Conservation (phyloP, 306 rosid species). For the Vigna radiata region DNA sequence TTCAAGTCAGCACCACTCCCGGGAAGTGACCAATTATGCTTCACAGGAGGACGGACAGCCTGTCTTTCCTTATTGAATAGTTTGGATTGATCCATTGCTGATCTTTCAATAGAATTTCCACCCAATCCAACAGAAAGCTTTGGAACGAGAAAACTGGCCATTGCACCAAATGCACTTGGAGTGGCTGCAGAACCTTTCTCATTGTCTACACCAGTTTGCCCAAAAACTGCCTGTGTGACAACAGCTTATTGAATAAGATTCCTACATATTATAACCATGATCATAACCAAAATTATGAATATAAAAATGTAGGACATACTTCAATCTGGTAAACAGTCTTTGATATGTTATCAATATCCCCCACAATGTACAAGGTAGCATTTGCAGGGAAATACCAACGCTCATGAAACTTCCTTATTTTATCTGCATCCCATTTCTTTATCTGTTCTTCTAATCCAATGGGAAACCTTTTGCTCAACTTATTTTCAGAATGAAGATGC, state of each 20-base stretch:
- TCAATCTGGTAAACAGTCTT: conserved; percentile 85
- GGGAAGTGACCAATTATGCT: conserved; percentile 96
- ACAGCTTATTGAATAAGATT: conserved; percentile 42
- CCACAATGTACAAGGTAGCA: conserved; percentile 95
- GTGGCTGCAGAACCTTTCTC: conserved; percentile 71
- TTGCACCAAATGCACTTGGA: conserved; percentile 93
- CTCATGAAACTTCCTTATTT: conserved; percentile 97
- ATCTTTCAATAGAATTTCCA: conserved; percentile 78
- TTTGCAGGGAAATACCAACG: conserved; percentile 99
- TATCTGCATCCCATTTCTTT: conserved; percentile 97
- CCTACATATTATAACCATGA: conserved; percentile 34
- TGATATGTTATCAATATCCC: conserved; percentile 86
- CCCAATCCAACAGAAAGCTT: conserved; percentile 85
- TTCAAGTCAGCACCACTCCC: conserved; percentile 62
- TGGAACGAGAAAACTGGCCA: conserved; percentile 98
- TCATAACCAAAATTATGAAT: conserved; percentile 29
- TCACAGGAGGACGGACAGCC: conserved; percentile 91
- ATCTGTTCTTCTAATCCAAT: conserved; percentile 98
- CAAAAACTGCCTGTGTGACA: conserved; percentile 81
- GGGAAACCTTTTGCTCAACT: conserved; percentile 98
- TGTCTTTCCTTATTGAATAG: conserved; percentile 77
- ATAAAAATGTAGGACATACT: conserved; percentile 57
- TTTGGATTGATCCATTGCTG: conserved; percentile 75
- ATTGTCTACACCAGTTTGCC: conserved; percentile 73
- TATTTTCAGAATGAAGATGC: conserved; percentile 98